Evolutionary conservation across 805 yeast genomes (phyloP).

Genomic region (Saccharomycopsis sp.): DNA sequence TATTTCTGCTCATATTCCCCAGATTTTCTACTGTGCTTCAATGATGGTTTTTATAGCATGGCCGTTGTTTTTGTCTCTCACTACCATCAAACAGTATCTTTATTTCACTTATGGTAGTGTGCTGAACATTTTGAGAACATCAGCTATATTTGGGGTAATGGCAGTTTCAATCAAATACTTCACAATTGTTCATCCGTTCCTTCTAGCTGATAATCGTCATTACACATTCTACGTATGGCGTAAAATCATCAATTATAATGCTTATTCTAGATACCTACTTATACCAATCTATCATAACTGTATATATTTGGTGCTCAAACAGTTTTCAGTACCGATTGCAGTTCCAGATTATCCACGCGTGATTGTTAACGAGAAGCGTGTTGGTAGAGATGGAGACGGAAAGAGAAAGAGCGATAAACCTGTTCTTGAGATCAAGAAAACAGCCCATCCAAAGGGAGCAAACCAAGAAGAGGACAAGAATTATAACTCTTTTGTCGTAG

Average conservation of each 20-base stretch:
- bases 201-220: conserved; percentile 92
- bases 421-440: neutral
- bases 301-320: conserved; percentile 28
- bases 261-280: conserved; percentile 42
- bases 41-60: conserved; percentile 59
- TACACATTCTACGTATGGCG: conserved; percentile 83
- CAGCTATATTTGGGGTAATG: conserved; percentile 29
- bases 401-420: neutral
- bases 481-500: conserved; percentile 28
- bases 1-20: conserved; percentile 66
- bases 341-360: neutral
- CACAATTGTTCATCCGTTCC: conserved; percentile 81
- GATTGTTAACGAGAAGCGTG: neutral
- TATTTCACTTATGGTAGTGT: conserved; percentile 27
- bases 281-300: conserved; percentile 69
- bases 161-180: conserved; percentile 48
- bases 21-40: conserved; percentile 68
- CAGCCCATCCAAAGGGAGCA: neutral
- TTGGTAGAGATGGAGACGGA: neutral
- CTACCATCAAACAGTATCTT: conserved; percentile 36
- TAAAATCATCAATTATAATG: conserved; percentile 46
- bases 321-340: neutral
- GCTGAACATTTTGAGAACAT: conserved; percentile 11
- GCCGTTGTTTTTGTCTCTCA: conserved; percentile 59
- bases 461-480: neutral